Base-by-base conservation (phyloP, 2,329 filamentous ascomycete genomes). In the Paecilomyces fulvus region DNA sequence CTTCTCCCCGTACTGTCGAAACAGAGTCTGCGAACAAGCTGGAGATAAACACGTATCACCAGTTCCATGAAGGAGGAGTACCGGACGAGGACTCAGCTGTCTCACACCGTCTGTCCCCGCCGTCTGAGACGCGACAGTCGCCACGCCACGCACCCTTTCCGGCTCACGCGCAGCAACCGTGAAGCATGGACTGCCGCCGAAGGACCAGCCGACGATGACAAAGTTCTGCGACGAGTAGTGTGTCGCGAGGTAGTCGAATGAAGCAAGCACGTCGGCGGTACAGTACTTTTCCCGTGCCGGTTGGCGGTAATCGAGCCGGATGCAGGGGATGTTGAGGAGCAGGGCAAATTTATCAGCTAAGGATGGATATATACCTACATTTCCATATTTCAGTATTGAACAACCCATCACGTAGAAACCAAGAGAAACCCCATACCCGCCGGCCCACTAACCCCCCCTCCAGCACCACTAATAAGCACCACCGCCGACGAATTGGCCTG, bases 131-230 rank as follows among this genome's bases (percentile, higher is more conserved):
- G 73, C 73, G 1, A 76, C 62, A 1, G 72, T 74, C 2, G 73
- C 74, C 23, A 73, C 71, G 1, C 72, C 74, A 0, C 68, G 56
- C 21, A 72, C 63, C 4, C 74, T 61, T 28, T 65, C 55, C 3
- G 62, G 62, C 49, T 71, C 69, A 12, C 59, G 31, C 2, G 64
- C 70, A 7, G 65, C 73, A 11, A 70, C 67, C 0, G 68, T 71
- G 61, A 75, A 73, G 17, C 73, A 74, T 0, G 73, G 73, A 20
- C 72, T 73, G 5, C 74, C 70, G 20, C 75, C 73, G 53, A 77
- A 76, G 10, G 70, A 73, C 75, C 74, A 77, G 50, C 75, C 75
- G 1, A 75, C 65, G 12, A 77, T 57, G 5, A 76, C 73, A 60
- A 76, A 75, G 23, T 60, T 64, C n/a, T 56, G 58, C 1, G 72